Base-by-base conservation (phyloP, 805 yeast genomes). In the Lachancea lanzarotensis region DNA sequence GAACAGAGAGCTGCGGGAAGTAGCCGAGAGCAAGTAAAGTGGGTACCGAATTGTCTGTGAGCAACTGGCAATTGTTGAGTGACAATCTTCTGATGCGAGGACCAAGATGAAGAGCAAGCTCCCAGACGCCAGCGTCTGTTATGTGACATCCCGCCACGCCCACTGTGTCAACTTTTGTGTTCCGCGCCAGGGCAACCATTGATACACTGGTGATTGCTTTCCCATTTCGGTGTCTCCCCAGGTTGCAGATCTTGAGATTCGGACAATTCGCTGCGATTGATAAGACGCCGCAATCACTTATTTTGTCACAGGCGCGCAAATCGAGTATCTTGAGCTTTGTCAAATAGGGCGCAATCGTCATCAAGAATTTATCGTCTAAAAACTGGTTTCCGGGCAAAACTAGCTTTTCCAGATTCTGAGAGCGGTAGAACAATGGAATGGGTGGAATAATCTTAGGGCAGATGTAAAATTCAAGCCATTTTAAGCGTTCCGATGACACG, bases 71-170 rank as follows among this genome's bases (percentile, higher is more conserved):
- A 54, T 81, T 79, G 62, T 89, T 89, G 42, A 89, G 60, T 7
- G 95, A 83, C 17, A 89, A 67, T 42, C 96, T 70, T 53, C 78
- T 79, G 3, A 90, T 55, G 4, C 67, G 55, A 1, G 59, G 54
- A 18, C 80, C 79, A 22, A 78, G 66, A 42, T 70, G 60, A 15
- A 74, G 62, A 0, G 89, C 88, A 29, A 90, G 65, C 55, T 84
- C 90, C 95, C 95, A 87, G 13, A 90, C 68, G 3, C 85, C 72
- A 35, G 78, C 72, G 66, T 90, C 96, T 7, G 85, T 78, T 16
- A 90, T 74, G 36, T 76, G 71, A 62, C 96, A 87, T 6, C 98
- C 98, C 0, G 97, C 96, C 17, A 88, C 67, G 0, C 97, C 97
- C 36, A 90, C 68, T 0, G 96, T 88, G 37, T 72, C 70, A 38